Percentiles rank a stretch among this genome's conserved stretches.
These are phyloP conservation scores for Apiospora marii DNA, from an alignment of 2,329 filamentous ascomycete genomes.

Conservation along the genomic window DNA sequence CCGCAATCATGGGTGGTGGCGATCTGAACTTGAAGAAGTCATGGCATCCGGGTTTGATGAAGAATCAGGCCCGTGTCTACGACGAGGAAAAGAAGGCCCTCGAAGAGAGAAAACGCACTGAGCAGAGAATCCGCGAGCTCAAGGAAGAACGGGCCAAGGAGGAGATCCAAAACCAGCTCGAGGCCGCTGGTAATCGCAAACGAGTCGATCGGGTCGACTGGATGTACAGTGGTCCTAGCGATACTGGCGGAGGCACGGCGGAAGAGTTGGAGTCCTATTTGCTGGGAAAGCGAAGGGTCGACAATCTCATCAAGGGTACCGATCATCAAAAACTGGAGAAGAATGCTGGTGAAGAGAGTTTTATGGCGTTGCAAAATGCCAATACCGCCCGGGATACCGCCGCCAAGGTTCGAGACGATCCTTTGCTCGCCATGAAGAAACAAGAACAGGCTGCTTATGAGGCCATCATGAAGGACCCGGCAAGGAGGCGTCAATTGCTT, in stretches of 20 bases:
- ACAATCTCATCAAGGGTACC: constrained; percentile 79
- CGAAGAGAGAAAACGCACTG: constrained; percentile 92
- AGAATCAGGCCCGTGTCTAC: constrained; percentile 91
- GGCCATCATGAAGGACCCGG: constrained; percentile 80
- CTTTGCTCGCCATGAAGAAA: constrained; percentile 90
- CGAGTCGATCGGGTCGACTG: constrained; percentile 88
- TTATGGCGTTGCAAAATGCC: constrained; percentile 71
- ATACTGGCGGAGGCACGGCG: constrained; percentile 75
- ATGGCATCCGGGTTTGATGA: constrained; percentile 91
- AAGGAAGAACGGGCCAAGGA: constrained; percentile 93
- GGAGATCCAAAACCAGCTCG: constrained; percentile 88
- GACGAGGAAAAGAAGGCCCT: constrained; percentile 91
- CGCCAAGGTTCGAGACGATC: constrained; percentile 88
- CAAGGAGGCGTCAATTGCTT: constrained; percentile 72
- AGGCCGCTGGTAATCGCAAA: constrained; percentile 84
- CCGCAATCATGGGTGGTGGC: constrained; percentile 78
- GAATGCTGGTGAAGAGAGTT: constrained; percentile 65
- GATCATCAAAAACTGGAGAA: constrained; percentile 86
- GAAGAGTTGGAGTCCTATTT: constrained; percentile 96
- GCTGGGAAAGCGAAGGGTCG: constrained; percentile 90
- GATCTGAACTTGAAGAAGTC: constrained; percentile 95
- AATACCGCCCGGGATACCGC: constrained; percentile 82
- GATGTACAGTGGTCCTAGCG: constrained; percentile 93
- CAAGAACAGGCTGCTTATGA: constrained; percentile 86
- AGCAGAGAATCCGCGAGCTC: constrained; percentile 90